Conservation (phyloP, 805 yeast genomes). For the Saccharomycopsis fermentans region DNA sequence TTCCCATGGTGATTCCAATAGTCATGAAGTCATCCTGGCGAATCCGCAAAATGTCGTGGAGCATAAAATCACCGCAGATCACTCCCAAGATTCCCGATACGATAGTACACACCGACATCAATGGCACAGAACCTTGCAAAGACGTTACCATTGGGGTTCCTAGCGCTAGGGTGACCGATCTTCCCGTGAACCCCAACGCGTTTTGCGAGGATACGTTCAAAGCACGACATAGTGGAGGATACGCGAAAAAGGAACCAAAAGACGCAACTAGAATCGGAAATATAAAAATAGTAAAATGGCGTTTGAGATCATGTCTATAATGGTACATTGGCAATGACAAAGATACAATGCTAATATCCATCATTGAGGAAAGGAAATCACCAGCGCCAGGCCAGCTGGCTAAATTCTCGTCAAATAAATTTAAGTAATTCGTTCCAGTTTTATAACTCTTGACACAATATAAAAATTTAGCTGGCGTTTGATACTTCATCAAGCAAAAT, state of each 20-base stretch:
- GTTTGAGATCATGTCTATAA: constrained; percentile 51
- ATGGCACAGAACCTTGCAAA: constrained; percentile 55
- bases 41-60: constrained; percentile 36
- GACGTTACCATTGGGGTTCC: constrained; percentile 68
- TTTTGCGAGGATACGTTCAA: constrained; percentile 52
- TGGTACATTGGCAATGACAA: constrained; percentile 70
- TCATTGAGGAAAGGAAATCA: constrained; percentile 55
- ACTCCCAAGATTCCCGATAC: constrained; percentile 72
- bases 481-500: constrained; percentile 40
- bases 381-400: constrained; percentile 69
- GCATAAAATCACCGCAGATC: constrained; percentile 43
- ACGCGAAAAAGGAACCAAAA: constrained; percentile 50
- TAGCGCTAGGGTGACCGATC: constrained; percentile 70
- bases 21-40: constrained; percentile 59
- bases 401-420: constrained; percentile 30
- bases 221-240: constrained; percentile 59
- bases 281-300: constrained; percentile 47
- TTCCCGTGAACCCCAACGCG: constrained; percentile 66
- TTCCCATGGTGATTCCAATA: constrained; percentile 66
- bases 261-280: constrained; percentile 51
- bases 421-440: constrained; percentile 58
- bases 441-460: constrained; percentile 44
- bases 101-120: constrained; percentile 73
- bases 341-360: constrained; percentile 72
- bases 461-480: constrained; percentile 32